Percentiles rank a stretch among this genome's conserved stretches.
Conservation (phyloP, 2,329 filamentous ascomycete genomes). For the Calonectria ilicicola region DNA sequence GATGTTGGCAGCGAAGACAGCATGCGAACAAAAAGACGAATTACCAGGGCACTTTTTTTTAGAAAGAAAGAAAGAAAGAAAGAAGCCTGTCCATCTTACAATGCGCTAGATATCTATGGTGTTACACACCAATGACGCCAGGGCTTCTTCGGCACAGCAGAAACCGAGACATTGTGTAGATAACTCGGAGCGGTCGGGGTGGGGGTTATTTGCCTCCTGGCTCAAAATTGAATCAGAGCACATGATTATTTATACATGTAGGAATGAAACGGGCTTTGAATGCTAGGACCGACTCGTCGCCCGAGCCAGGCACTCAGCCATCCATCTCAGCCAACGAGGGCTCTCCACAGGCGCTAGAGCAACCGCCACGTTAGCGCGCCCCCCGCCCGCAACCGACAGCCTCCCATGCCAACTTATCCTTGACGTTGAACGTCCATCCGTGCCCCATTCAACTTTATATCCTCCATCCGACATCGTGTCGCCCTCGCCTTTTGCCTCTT, state of each 20-base stretch:
- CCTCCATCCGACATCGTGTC: constrained; percentile 4
- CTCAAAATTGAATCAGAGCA: too few species aligned
- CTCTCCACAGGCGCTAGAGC: constrained; percentile 38
- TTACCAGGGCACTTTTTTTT: not conserved
- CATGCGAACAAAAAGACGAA: not conserved
- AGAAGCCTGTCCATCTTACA: not conserved
- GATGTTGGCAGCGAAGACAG: not conserved
- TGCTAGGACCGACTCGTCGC: not conserved
- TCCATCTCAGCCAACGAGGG: constrained; percentile 29
- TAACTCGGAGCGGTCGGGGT: not conserved
- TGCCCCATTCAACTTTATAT: constrained; percentile 28
- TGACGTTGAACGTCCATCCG: constrained; percentile 29
- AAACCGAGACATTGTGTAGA: not conserved
- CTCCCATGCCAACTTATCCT: constrained; percentile 14
- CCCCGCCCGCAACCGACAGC: constrained; percentile 9
- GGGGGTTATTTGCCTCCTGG: too few species aligned
- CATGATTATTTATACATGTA: not conserved
- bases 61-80: not conserved
- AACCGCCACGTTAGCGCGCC: constrained; percentile 39
- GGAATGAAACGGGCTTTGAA: not conserved
- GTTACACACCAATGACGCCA: not conserved
- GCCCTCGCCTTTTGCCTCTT: not conserved
- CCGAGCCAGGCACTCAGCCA: constrained; percentile 9
- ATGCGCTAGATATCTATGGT: not conserved
- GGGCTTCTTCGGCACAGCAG: not conserved